phyloP scores from a whole-genome alignment of 306 rosid species.

The Albizia julibrissin region DNA sequence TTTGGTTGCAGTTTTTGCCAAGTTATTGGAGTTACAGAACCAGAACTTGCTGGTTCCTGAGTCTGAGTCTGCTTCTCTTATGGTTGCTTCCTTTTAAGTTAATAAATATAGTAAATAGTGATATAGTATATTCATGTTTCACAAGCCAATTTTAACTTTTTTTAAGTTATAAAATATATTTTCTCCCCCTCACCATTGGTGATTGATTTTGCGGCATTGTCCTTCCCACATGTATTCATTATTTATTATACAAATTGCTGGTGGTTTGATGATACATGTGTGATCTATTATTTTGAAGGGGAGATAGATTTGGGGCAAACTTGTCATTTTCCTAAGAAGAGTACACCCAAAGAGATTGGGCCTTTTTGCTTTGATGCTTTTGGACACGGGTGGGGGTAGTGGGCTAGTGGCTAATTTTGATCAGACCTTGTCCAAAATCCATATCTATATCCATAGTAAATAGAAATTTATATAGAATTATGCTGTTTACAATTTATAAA shows the following conservation, averaged over 20 bases:
- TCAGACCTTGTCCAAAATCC: neutral
- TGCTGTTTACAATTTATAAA: too few species aligned
- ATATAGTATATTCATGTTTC: constrained; percentile 12
- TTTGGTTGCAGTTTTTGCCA: constrained; percentile 83
- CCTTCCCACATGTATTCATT: neutral
- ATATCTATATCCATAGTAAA: neutral
- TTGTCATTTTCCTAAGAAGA: neutral
- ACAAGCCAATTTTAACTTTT: constrained; percentile 9
- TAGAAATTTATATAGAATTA: neutral
- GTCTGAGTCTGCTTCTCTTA: constrained; percentile 39
- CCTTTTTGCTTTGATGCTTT: neutral
- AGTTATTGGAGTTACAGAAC: constrained; percentile 51
- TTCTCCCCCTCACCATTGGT: neutral
- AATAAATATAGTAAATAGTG: neutral
- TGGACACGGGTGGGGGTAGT: neutral
- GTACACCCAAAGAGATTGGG: neutral
- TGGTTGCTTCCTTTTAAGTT: constrained; percentile 60
- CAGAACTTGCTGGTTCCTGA: constrained; percentile 39
- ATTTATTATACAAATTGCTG: neutral
- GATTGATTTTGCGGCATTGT: constrained; percentile 10
- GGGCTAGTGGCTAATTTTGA: neutral
- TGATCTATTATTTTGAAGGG: neutral
- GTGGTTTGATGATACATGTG: neutral
- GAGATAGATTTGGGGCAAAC: neutral
- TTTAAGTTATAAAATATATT: neutral